phyloP scores from a whole-genome alignment of 345 rosid genomes.

The Syzygium grande region DNA sequence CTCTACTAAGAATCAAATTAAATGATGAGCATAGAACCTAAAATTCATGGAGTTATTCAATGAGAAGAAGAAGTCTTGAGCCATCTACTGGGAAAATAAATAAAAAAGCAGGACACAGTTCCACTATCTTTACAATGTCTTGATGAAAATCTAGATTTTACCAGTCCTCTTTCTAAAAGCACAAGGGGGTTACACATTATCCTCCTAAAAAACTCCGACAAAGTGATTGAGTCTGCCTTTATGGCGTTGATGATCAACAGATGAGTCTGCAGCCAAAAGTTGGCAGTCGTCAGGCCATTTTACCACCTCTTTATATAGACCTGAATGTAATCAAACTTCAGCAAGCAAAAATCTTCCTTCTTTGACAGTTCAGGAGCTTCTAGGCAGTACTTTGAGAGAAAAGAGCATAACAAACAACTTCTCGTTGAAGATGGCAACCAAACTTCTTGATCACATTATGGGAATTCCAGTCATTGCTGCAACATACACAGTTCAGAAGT shows the following conservation, averaged over 20 bases:
- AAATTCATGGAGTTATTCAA: not conserved
- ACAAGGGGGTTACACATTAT: not conserved
- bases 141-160: not conserved
- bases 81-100: not conserved
- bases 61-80: not conserved
- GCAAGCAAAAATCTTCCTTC: not conserved
- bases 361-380: not conserved
- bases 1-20: not conserved
- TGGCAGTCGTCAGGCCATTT: not conserved
- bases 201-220: not conserved
- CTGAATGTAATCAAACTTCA: not conserved
- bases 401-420: not conserved
- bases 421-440: not conserved
- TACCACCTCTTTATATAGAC: not conserved
- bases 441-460: not conserved
- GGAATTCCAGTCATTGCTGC: conserved; percentile 10
- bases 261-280: conserved; percentile 3
- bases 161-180: not conserved
- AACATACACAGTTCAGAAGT: not conserved
- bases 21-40: not conserved
- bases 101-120: not conserved
- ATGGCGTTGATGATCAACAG: not conserved
- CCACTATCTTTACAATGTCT: not conserved
- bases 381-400: not conserved
- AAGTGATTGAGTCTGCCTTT: not conserved